phyloP scores from a whole-genome alignment of 1,139 yeast genomes.

The Blastobotrys indianensis region DNA sequence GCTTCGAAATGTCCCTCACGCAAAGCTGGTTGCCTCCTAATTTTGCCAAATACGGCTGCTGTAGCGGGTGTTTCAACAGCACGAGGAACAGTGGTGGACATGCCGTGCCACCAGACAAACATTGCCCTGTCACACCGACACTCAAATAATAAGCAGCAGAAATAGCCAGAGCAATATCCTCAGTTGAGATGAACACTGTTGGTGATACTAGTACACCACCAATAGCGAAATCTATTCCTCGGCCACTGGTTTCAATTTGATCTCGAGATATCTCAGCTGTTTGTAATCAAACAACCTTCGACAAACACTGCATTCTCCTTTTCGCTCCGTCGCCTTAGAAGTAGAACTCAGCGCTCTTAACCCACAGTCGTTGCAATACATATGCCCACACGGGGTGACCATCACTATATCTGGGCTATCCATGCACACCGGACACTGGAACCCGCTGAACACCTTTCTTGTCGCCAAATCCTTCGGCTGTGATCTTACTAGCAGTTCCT shows the following conservation, averaged over 20 bases:
- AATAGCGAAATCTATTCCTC: too few species aligned
- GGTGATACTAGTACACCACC: too few species aligned
- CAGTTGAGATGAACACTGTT: too few species aligned
- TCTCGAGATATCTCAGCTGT: conserved; percentile 25
- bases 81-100: too few species aligned
- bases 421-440: conserved; percentile 33
- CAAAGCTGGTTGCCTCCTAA: too few species aligned
- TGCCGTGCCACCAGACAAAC: too few species aligned
- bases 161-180: too few species aligned
- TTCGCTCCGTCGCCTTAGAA: conserved; percentile 21
- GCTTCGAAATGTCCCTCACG: too few species aligned
- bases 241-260: conserved; percentile 13
- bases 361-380: conserved; percentile 35
- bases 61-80: too few species aligned
- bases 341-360: conserved; percentile 32
- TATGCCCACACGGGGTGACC: conserved; percentile 35
- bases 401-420: conserved; percentile 32
- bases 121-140: too few species aligned
- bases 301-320: conserved; percentile 35
- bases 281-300: conserved; percentile 29
- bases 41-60: too few species aligned
- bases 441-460: conserved; percentile 17
- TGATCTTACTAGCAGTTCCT: conserved; percentile 11
- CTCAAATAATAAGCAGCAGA: too few species aligned
- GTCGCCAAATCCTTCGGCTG: conserved; percentile 18